phyloP scores from a whole-genome alignment of 257 asterid species.

The Euphrasia confusa region DNA sequence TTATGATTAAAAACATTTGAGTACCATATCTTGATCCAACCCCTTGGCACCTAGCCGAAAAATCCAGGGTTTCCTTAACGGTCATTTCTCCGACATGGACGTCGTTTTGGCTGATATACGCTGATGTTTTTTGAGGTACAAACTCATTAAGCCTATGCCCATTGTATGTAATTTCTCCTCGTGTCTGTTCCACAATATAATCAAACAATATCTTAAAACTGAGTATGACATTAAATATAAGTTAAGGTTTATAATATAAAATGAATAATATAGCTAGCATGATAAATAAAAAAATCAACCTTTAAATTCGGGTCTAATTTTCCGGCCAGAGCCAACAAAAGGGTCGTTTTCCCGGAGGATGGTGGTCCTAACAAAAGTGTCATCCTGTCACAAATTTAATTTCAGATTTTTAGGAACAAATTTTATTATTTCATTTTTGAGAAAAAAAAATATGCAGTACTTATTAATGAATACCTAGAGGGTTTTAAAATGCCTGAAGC shows the following conservation, averaged over 20 bases:
- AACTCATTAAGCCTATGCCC: slow-evolving; percentile 71
- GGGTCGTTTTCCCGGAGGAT: slow-evolving; percentile 66
- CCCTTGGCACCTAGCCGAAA: slow-evolving; percentile 90
- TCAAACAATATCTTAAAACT: background rate
- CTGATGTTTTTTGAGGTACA: slow-evolving; percentile 84
- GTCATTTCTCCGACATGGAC: slow-evolving; percentile 96
- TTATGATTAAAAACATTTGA: background rate
- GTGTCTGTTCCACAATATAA: slow-evolving; percentile 37
- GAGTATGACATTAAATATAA: background rate
- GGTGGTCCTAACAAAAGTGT: slow-evolving; percentile 70
- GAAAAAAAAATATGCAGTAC: too few species aligned
- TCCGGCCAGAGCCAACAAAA: slow-evolving; percentile 65
- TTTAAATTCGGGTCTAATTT: slow-evolving; percentile 53
- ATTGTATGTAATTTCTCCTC: slow-evolving; percentile 75
- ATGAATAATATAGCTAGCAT: background rate
- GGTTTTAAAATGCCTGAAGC: slow-evolving; percentile 60
- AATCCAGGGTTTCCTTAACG: slow-evolving; percentile 87
- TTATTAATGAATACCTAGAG: slow-evolving; percentile 37
- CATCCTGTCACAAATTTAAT: slow-evolving; percentile 41
- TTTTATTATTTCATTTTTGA: too few species aligned
- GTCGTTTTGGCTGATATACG: slow-evolving; percentile 94
- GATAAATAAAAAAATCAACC: slow-evolving; percentile 31
- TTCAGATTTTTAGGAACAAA: too few species aligned
- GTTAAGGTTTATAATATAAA: too few species aligned
- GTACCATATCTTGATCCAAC: slow-evolving; percentile 88